Evolutionary conservation across 768 basidiomycete genomes (phyloP), one percentile per base, ranked within the genome.

Genomic region (Cystofilobasidium macerans): DNA sequence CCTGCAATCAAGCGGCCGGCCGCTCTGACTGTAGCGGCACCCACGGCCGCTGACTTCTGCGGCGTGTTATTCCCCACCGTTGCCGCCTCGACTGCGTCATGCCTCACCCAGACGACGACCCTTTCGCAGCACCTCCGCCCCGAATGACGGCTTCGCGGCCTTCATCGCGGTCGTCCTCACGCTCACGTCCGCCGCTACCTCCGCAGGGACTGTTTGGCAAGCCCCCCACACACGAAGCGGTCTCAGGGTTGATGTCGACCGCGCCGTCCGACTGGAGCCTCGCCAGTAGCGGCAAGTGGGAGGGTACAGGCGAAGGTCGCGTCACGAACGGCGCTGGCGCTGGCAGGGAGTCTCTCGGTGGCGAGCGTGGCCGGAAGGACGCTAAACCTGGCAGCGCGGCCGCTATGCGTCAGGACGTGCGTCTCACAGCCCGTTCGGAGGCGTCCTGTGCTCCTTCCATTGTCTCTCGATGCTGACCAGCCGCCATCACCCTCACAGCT

Each of bases 391-490:
- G 65, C 11, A 66, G 65, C n/a, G 65, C 65, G 22, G 65, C 58
- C 28, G 65, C 65, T 30, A 66, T 66, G 65, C 58, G 65, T 20
- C 48, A 43, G 14, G 59, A 66, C 51, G 65, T 61, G 26, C 40
- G 65, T 45, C 9, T 26, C 45, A 20, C 5, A 12, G 33, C 36
- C n/a, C 26, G 14, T 38, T 20, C 36, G 32, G n/a, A n/a, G 2
- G n/a, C 57, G 33, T 36, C 36, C 18, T 36, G 9, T 24, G 47
- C 24, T 48, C 47, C 38, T 6, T 9, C 24, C 12, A 2, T 42
- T 8, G 1, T 5, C 3, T 28, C 58, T n/a, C 58, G n/a, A 12
- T 9, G 12, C 26, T 40, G 35, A 1, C 28, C 42, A 16, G 38
- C 22, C 22, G 42, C n/a, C 5, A 22, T 28, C 22, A 35, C 60